These are phyloP conservation scores for Fremontodendron californicum DNA, from an alignment of 345 rosid species.

Conservation along the genomic window DNA sequence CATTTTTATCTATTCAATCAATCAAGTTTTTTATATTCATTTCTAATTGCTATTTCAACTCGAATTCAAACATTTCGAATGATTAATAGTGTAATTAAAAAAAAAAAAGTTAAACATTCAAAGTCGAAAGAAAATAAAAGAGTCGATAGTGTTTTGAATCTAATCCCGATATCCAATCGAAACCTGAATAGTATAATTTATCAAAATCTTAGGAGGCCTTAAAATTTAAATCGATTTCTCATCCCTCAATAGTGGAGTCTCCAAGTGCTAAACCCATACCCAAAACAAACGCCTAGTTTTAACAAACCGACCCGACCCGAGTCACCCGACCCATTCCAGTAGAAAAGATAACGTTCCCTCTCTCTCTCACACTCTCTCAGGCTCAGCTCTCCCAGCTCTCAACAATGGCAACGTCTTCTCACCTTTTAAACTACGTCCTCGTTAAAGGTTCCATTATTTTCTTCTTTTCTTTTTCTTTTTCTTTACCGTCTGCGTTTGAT, in stretches of 20 bases:
- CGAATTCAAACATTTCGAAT: too few relatives aligned
- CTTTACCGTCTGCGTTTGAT: neutral
- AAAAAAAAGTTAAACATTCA: too few relatives aligned
- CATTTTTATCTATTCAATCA: too few relatives aligned
- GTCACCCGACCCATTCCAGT: neutral
- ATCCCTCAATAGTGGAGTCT: neutral
- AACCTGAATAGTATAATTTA: too few relatives aligned
- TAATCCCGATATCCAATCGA: too few relatives aligned
- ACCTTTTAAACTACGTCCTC: neutral
- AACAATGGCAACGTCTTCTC: constrained; percentile 21
- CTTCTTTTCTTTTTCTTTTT: neutral
- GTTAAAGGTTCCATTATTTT: neutral
- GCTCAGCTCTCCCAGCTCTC: neutral
- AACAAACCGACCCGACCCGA: too few relatives aligned
- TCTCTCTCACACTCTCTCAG: neutral
- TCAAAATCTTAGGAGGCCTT: too few relatives aligned
- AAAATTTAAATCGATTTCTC: neutral
- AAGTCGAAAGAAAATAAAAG: too few relatives aligned
- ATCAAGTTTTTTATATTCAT: too few relatives aligned
- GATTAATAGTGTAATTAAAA: too few relatives aligned
- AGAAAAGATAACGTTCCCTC: constrained; percentile 7
- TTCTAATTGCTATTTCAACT: too few relatives aligned
- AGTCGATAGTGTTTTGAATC: too few relatives aligned
- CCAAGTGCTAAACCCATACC: neutral
- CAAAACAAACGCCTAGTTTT: neutral